Evolutionary conservation across 495 filamentous ascomycete genomes (phyloP), one percentile per base, ranked within the genome.

Genomic region (Stereocaulon alpinum): DNA sequence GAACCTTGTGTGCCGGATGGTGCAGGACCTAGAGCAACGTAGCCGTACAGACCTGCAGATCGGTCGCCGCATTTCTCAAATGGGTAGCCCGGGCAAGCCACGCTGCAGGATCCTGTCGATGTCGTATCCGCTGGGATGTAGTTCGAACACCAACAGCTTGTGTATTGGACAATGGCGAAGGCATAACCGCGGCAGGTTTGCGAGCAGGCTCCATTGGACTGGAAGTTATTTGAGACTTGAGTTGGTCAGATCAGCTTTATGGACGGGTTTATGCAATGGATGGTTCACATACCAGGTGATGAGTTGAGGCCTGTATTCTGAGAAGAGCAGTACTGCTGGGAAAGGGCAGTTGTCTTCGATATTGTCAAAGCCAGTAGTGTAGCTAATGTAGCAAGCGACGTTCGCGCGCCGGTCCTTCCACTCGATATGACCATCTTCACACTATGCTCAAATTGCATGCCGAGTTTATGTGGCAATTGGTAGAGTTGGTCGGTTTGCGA

Each of bases 121-220:
- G 69, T 69, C 27, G 74, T 72, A 18, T 73, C 64, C 15, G 65
- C 74, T 0, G 87, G 88, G 14, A 73, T 75, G 62, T 84, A 84
- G 63, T 91, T 81, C 2, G 85, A 85, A 69, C 87, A 91, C 87
- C 87, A 91, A 71, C 87, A 91, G 37, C 71, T 69, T 22, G 81
- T 72, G 20, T 72, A 76, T 64, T 85, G 83, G 18, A 90, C 63
- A 37, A 91, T 68, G 17, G 78, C 88, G 66, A 88, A 86, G 11
- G 86, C 87, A 67, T 82, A 89, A 30, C 73, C 62, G 17, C 63
- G 60, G 68, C 88, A 91, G 44, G 73, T 73, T 4, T 70, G 63
- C 47, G 67, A 56, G 64, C 87, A 91, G 12, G 73, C 69, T 47
- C 86, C 86, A 63, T 84, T 82, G 20, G 85, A 87, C 66, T 89